These are phyloP conservation scores for Olyra latifolia DNA, from an alignment of 176 grass and related monocot genomes.

Conservation along the genomic window DNA sequence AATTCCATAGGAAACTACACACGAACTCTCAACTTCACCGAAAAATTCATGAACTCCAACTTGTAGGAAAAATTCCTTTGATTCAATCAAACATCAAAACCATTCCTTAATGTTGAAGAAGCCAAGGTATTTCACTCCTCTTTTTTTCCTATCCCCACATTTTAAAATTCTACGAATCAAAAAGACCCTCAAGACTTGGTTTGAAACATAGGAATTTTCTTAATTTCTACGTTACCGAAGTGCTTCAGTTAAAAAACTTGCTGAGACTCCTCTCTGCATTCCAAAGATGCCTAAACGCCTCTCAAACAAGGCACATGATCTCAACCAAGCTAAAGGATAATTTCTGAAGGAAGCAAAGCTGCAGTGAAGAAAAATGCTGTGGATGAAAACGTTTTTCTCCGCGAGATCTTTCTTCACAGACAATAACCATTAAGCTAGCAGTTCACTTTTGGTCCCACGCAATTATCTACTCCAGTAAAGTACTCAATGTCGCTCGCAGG, in stretches of 20 bases:
- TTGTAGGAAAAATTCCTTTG: no score
- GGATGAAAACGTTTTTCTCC: not conserved
- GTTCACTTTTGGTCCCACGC: conserved; percentile 1
- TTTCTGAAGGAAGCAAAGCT: not conserved
- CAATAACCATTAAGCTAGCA: not conserved
- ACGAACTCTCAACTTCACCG: no score
- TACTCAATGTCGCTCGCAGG: not conserved
- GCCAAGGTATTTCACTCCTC: no score
- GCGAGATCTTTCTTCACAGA: not conserved
- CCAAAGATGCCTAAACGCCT: not conserved
- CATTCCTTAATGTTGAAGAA: no score
- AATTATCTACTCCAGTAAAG: conserved; percentile 12
- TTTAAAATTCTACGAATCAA: no score
- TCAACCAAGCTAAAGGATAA: not conserved
- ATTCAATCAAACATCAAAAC: no score
- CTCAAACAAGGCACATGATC: not conserved
- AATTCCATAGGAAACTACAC: no score
- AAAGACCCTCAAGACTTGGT: not conserved
- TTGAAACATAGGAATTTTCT: not conserved
- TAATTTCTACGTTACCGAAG: not conserved
- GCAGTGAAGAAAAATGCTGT: not conserved
- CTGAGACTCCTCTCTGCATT: no score
- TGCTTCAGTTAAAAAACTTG: not conserved
- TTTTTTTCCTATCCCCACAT: no score
- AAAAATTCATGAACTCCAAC: no score